A percentile compares a stretch with the other conserved stretches of the same genome.
These are phyloP conservation scores for Gastrolobium bilobum DNA, from an alignment of 306 rosid genomes.

Conservation along the genomic window DNA sequence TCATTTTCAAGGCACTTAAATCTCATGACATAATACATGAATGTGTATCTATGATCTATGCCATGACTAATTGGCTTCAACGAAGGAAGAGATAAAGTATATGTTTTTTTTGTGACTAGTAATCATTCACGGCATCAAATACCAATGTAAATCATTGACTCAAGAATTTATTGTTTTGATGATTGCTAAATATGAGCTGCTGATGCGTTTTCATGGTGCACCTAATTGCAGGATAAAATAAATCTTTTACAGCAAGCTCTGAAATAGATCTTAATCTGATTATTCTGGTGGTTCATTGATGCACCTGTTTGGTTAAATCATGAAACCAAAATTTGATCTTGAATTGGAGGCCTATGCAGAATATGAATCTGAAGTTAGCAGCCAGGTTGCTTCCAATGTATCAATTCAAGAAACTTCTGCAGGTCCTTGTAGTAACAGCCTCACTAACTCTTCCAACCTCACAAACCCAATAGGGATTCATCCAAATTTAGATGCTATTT, in stretches of 20 bases:
- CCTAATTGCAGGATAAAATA: conserved; percentile 53
- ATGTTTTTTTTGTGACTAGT: conserved; percentile 7
- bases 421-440: conserved; percentile 63
- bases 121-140: neutral
- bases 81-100: neutral
- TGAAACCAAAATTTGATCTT: conserved; percentile 77
- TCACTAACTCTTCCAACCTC: conserved; percentile 52
- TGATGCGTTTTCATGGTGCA: conserved; percentile 17
- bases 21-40: conserved; percentile 10
- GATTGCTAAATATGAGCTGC: conserved; percentile 25
- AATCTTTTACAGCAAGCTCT: conserved; percentile 24
- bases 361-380: conserved; percentile 78
- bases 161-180: conserved; percentile 36
- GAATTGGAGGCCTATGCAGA: conserved; percentile 76
- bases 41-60: neutral
- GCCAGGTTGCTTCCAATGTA: conserved; percentile 85
- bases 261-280: conserved; percentile 40
- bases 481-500: conserved; percentile 51
- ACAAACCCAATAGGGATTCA: conserved; percentile 50
- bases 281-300: conserved; percentile 43
- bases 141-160: conserved; percentile 4
- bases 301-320: conserved; percentile 48
- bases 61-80: conserved; percentile 10
- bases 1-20: no score
- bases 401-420: conserved; percentile 72